Base-by-base conservation (phyloP, 2,329 filamentous ascomycete genomes). In the Venturia carpophila region DNA sequence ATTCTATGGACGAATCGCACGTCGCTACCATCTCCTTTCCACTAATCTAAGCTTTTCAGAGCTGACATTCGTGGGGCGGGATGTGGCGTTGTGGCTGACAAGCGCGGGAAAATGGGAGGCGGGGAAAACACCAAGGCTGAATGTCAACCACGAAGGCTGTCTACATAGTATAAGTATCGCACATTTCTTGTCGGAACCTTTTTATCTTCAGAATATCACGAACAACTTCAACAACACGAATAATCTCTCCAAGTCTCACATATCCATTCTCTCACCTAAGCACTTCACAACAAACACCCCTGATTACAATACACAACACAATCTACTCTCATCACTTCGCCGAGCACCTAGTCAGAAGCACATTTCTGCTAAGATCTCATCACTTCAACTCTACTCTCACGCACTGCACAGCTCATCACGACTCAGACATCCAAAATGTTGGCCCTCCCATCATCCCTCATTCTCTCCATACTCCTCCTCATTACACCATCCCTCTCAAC, bases 391-490 rank as follows among this genome's bases (percentile, higher is more conserved):
- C 13, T n/a, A 27, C 27, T 34, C 52, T 17, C 5, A 34, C n/a
- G n/a, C 47, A 39, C 24, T 19, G 45, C 45, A 49, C 41, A 21
- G 37, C 4, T 3, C 6, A 47, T 42, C 56, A 65, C 64, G 37
- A 24, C 52, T 39, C 63, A 60, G 17, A 58, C 56, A 62, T 24
- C 39, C 56, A 52, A 11, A 13, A 65, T 61, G 58, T 43, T 62
- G 64, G 41, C n/a, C 19, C 64, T 47, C 34, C 43, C 64, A 63
- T 61, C 64, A 47, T 62, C 58, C 64, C 52, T 65, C 64, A 37
- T 65, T 27, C 19, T 52, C 64, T 37, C 41, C 27, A 43, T 65
- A 21, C 30, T 52, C 64, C 34, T 65, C 39, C 52, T 65, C 56
- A 43, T 49, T 39, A 11, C 63, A n/a, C 52, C 52, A 27, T 41